Evolutionary conservation across 768 basidiomycete genomes (phyloP).

Genomic region (Agrocybe praecox): DNA sequence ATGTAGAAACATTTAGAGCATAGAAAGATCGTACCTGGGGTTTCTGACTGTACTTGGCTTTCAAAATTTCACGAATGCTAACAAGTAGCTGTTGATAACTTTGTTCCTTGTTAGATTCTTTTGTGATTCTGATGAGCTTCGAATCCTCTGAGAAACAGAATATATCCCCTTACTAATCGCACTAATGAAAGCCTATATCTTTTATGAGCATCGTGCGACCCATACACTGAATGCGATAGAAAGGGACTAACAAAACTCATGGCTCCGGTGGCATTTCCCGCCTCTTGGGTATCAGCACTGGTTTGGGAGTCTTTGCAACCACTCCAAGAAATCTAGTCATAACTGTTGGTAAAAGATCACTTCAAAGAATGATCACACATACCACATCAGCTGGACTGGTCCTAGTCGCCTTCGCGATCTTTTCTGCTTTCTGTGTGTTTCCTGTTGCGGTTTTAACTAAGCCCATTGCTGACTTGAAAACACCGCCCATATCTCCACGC

Average conservation of each 20-base stretch:
- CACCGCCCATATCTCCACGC: conserved; percentile 78
- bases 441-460: conserved; percentile 79
- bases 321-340: conserved; percentile 77
- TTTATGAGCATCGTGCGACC: conserved; percentile 1
- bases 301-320: conserved; percentile 83
- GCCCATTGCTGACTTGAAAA: conserved; percentile 72
- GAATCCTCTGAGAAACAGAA: not conserved
- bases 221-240: not conserved
- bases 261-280: conserved; percentile 70
- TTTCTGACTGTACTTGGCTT: conserved; percentile 43
- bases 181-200: conserved; percentile 58
- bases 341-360: not conserved
- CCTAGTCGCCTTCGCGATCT: conserved; percentile 61
- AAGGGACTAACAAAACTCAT: conserved; percentile 69
- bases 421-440: conserved; percentile 60
- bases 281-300: conserved; percentile 75
- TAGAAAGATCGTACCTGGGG: conserved; percentile 32
- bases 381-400: conserved; percentile 88
- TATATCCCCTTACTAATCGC: conserved; percentile 44
- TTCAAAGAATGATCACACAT: conserved; percentile 27
- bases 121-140: conserved; percentile 13
- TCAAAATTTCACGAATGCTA: conserved; percentile 40
- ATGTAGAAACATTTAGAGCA: not conserved
- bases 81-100: conserved; percentile 46
- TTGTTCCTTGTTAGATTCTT: conserved; percentile 42